Conservation (phyloP, 257 asterid species). For the Anisodus acutangulus region DNA sequence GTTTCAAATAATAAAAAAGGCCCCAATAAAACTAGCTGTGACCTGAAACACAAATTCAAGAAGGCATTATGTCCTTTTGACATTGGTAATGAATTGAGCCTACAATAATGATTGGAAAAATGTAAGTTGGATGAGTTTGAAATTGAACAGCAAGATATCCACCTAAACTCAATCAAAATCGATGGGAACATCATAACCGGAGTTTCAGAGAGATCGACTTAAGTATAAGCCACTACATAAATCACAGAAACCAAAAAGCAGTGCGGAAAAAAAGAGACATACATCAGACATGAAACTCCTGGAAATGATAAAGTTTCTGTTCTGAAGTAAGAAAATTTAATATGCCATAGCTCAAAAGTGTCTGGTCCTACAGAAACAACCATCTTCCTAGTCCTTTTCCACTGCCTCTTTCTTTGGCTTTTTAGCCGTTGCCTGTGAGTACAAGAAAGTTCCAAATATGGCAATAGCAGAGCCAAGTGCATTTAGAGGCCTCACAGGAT, state of each 20-base stretch:
- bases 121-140: not conserved
- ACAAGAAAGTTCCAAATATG: constrained; percentile 81
- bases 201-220: not conserved
- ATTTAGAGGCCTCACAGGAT: constrained; percentile 86
- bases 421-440: constrained; percentile 83
- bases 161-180: constrained; percentile 17
- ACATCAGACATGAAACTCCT: constrained; percentile 26
- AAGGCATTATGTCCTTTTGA: not conserved
- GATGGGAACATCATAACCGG: constrained; percentile 5
- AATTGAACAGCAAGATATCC: not conserved
- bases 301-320: not conserved
- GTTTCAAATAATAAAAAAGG: not conserved
- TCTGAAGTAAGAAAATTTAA: constrained; percentile 24
- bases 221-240: constrained; percentile 28
- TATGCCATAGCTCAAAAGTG: constrained; percentile 28
- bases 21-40: not conserved
- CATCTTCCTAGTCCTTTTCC: constrained; percentile 51
- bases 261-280: constrained; percentile 33
- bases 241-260: constrained; percentile 26
- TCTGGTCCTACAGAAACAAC: constrained; percentile 24
- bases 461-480: constrained; percentile 93
- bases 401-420: constrained; percentile 61
- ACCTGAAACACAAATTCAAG: not conserved
- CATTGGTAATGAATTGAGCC: not conserved
- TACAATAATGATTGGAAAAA: not conserved